Base-by-base conservation (phyloP, 75 land plant genomes). In the Chamaecyparis obtusa region DNA sequence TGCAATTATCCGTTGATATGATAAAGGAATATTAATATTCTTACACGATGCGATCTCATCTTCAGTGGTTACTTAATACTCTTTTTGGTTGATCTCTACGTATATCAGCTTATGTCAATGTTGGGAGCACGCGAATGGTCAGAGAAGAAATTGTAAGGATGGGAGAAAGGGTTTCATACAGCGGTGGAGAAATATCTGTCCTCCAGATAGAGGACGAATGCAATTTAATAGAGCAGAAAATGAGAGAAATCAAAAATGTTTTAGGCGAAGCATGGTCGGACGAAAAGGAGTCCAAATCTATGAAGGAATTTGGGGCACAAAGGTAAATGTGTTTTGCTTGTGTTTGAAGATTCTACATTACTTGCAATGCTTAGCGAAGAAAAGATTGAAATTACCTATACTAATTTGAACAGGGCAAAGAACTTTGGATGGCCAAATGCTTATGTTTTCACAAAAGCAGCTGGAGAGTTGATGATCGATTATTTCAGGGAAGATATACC, bases 361-460 rank as follows among this genome's bases (percentile, higher is more conserved):
- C 76, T 74, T 33, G 32, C 36, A 32, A 33, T 74, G 4, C 1
- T 9, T 49, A 49, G 51, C 0, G 10, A 49, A 32, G 11, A 33
- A 35, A 15, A 13, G 27, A 16, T 37, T 27, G 0, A 37, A 33
- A 13, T 33, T 81, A 33, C 9, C 0, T 44, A 21, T 13, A 94
- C 95, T 91, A 87, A 93, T 94, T 77, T 92, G 15, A 51, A 51
- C 16, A 51, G 55, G 55, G 55, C 55, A 15, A 51, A 11, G 15
- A 51, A 51, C 16, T 51, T 51, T 51, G 55, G 55, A 51, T 51
- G 55, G 55, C 55, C 55, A 51, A 51, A 51, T 51, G 55, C 95
- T 11, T 95, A 95, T 46, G 95, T 92, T 3, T 94, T 95, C 89
- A 93, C 96, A 81, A 95, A 95, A 87, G 94, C 96, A 60, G 90